Evolutionary conservation across 768 basidiomycete species (phyloP).

Genomic region (Suillus plorans): DNA sequence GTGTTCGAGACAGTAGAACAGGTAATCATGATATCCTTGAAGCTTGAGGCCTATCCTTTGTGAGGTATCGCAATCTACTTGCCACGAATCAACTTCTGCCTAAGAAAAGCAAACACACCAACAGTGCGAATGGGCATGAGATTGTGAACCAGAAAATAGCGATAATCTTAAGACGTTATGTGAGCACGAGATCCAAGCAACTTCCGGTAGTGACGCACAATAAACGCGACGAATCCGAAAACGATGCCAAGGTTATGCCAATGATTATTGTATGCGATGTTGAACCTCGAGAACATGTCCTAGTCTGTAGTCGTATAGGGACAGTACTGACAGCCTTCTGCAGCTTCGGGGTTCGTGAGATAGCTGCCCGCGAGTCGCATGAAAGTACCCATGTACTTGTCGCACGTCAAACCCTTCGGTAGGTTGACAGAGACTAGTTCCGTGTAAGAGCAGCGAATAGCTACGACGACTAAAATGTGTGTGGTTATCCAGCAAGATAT

Average conservation of each 20-base stretch:
- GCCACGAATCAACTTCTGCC: neutral
- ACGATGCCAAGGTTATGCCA: slow-evolving; percentile 52
- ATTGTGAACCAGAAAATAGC: neutral
- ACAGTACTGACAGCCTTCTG: slow-evolving; percentile 69
- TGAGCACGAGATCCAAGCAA: neutral
- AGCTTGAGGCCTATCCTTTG: too few species aligned
- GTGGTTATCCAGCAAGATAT: neutral
- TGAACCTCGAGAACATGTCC: slow-evolving; percentile 46
- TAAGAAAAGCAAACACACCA: neutral
- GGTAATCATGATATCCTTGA: too few species aligned
- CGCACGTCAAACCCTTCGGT: slow-evolving; percentile 72
- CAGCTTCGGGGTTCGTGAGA: slow-evolving; percentile 64
- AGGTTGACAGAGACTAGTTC: slow-evolving; percentile 77
- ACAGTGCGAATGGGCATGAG: neutral
- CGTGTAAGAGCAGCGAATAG: slow-evolving; percentile 58
- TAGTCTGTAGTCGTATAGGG: slow-evolving; percentile 59
- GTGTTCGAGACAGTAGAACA: too few species aligned
- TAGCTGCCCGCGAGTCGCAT: slow-evolving; percentile 67
- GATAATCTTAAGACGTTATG: neutral
- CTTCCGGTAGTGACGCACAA: slow-evolving; percentile 31
- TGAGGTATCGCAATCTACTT: neutral
- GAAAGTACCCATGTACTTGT: slow-evolving; percentile 69
- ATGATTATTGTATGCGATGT: slow-evolving; percentile 52
- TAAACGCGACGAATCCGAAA: slow-evolving; percentile 42
- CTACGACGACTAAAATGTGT: slow-evolving; percentile 11